Base-by-base conservation (phyloP, 2,329 filamentous ascomycete species). In the Blastomyces gilchristii region DNA sequence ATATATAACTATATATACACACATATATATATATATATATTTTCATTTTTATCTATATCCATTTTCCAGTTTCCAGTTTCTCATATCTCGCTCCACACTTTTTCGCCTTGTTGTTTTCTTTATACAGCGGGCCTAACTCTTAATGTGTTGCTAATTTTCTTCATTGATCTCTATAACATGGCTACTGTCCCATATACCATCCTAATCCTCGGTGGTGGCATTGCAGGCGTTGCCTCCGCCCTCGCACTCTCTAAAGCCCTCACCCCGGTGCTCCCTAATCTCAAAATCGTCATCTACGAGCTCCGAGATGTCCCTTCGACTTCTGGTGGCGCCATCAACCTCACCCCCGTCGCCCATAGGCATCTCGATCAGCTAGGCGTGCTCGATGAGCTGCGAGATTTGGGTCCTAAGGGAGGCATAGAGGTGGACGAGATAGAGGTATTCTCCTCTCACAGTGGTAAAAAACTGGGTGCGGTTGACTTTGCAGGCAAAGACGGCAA, bases 321-420 rank as follows among this genome's bases (percentile, higher is more conserved):
- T 5, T 74, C 76, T 14, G 77, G 77, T 9, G 77, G 77, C 11
- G 77, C 77, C 3, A 76, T 80, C 63, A 77, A 77, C 63, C 67
- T 80, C 22, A 78, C 77, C 0, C 77, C 78, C 1, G 77, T 77
- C 11, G 78, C 77, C 2, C 71, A 79, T 49, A 70, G 77, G 8
- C 75, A 78, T 65, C 73, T 80, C 6, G 73, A 76, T 34, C 72
- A 75, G 45, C 68, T 79, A 4, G 76, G 77, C 1, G 73, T 78
- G 2, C 68, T 78, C 2, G 66, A 71, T 1, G 74, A 76, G 61
- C 65, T 79, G 25, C 67, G 74, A 54, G 69, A 71, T 2, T 71
- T 75, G 67, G 76, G 77, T 12, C 65, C 74, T 4, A 74, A 77
- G 22, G 73, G 73, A 0, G 76, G 76, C 39, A 69, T 72, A 1